Evolutionary conservation across 768 basidiomycete genomes (phyloP).

Genomic region (Holtermannia corniformis): DNA sequence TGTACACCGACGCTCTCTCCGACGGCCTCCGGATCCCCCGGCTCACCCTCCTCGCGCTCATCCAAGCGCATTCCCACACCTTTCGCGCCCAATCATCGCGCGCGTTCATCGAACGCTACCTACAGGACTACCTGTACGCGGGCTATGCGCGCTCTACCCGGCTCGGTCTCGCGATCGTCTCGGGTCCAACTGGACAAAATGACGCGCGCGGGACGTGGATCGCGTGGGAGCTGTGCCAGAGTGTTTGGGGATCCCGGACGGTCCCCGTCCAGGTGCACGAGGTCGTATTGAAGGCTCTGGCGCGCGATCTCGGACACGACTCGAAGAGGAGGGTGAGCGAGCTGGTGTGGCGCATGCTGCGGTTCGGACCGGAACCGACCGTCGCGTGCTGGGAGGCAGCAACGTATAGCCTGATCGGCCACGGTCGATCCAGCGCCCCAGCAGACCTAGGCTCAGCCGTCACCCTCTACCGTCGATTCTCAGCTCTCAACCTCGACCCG

Average conservation of each 20-base stretch:
- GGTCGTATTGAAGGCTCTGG: neutral
- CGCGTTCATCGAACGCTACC: neutral
- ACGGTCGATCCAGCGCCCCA: too few relatives aligned
- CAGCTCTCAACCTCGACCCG: neutral
- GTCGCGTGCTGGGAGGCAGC: neutral
- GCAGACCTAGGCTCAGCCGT: neutral
- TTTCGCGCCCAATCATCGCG: neutral
- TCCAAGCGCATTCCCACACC: neutral
- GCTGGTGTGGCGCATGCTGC: neutral
- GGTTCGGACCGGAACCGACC: neutral
- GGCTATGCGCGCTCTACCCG: neutral
- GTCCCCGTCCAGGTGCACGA: neutral
- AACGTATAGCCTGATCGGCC: neutral
- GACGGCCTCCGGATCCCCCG: neutral
- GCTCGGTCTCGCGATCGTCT: neutral
- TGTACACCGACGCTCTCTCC: neutral
- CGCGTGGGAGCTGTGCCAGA: neutral
- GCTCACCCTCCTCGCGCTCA: neutral
- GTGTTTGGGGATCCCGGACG: neutral
- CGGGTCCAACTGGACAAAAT: neutral
- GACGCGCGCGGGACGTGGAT: neutral
- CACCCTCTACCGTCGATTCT: neutral
- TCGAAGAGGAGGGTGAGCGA: neutral
- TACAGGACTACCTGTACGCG: neutral
- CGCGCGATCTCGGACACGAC: neutral